Percentiles rank a stretch among this genome's conserved stretches.
Conservation (phyloP, 306 rosid genomes). For the Fragaria ananassa region DNA sequence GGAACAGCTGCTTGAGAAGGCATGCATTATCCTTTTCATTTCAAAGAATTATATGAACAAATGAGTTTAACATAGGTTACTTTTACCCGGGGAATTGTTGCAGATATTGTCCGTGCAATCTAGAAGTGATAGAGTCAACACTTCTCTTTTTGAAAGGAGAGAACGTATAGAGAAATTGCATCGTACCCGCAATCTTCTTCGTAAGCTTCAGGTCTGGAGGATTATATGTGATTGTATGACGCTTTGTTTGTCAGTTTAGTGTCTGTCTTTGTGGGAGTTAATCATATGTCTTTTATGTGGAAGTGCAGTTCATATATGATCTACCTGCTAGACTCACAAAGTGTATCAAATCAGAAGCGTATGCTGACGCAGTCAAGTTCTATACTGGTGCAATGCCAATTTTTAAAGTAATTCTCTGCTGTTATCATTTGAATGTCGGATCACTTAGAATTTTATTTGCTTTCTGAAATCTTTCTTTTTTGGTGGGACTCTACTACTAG, state of each 20-base stretch:
- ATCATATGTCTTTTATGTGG: conserved; percentile 27
- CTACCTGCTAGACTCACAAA: conserved; percentile 86
- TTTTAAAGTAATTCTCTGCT: conserved; percentile 54
- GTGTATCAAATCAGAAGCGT: conserved; percentile 83
- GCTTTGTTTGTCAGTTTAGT: not conserved
- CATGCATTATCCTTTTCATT: not conserved
- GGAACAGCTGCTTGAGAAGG: conserved; percentile 94
- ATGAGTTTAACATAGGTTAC: conserved; percentile 14
- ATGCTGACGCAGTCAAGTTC: conserved; percentile 86
- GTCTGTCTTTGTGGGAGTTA: conserved; percentile 21
- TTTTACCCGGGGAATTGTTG: conserved; percentile 21
- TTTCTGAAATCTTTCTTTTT: not conserved
- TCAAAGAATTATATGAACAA: conserved; percentile 2
- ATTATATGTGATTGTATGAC: not conserved
- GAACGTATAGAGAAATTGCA: conserved; percentile 87
- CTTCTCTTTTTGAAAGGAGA: conserved; percentile 78
- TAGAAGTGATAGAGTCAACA: conserved; percentile 80
- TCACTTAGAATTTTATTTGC: conserved; percentile 9
- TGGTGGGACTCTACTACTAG: conserved; percentile 32
- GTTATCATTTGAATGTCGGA: conserved; percentile 16
- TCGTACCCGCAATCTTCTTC: conserved; percentile 80
- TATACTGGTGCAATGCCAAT: conserved; percentile 93
- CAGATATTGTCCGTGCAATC: conserved; percentile 94
- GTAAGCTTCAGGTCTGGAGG: conserved; percentile 77
- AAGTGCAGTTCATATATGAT: conserved; percentile 85